Percentiles rank a stretch among this genome's conserved stretches.
Evolutionary conservation across 2,329 filamentous ascomycete species (phyloP).

Genomic region (Monosporascus sp.): DNA sequence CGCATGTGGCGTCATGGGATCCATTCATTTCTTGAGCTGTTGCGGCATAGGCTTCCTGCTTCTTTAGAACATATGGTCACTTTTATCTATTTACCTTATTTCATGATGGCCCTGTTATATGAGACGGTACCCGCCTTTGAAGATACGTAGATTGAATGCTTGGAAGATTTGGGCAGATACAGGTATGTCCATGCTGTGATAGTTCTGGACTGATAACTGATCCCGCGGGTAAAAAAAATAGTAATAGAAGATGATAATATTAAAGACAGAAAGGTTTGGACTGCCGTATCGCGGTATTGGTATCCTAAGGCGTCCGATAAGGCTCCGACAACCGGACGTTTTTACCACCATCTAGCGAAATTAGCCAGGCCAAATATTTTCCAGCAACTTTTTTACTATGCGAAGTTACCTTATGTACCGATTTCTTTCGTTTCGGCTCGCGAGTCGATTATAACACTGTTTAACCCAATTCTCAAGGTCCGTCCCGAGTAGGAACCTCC

Average conservation of each 20-base stretch:
- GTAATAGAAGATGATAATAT: conserved; percentile 82
- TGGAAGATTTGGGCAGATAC: conserved; percentile 81
- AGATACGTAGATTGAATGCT: conserved; percentile 89
- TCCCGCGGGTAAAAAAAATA: conserved; percentile 50
- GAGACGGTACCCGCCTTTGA: conserved; percentile 80
- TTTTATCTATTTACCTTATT: conserved; percentile 85
- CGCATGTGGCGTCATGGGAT: conserved; percentile 95
- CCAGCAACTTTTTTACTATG: conserved; percentile 68
- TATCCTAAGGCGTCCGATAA: conserved; percentile 77
- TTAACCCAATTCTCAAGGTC: conserved; percentile 49
- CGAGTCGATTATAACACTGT: conserved; percentile 65
- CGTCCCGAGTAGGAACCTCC: neutral
- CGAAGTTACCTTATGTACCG: conserved; percentile 63
- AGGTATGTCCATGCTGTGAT: conserved; percentile 22
- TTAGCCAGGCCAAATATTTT: conserved; percentile 63
- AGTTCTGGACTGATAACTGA: conserved; percentile 6
- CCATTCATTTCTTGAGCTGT: conserved; percentile 72
- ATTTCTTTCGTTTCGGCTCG: conserved; percentile 62
- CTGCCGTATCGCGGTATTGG: conserved; percentile 73
- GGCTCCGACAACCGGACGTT: conserved; percentile 65
- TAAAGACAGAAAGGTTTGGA: conserved; percentile 74
- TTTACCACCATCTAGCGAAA: conserved; percentile 87
- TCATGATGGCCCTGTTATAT: conserved; percentile 80
- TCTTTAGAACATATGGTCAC: conserved; percentile 85
- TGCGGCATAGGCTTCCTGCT: conserved; percentile 67